Evolutionary conservation across 495 filamentous ascomycete genomes (phyloP), one percentile per base, ranked within the genome.

Genomic region (Penicillium psychrofluorescens): DNA sequence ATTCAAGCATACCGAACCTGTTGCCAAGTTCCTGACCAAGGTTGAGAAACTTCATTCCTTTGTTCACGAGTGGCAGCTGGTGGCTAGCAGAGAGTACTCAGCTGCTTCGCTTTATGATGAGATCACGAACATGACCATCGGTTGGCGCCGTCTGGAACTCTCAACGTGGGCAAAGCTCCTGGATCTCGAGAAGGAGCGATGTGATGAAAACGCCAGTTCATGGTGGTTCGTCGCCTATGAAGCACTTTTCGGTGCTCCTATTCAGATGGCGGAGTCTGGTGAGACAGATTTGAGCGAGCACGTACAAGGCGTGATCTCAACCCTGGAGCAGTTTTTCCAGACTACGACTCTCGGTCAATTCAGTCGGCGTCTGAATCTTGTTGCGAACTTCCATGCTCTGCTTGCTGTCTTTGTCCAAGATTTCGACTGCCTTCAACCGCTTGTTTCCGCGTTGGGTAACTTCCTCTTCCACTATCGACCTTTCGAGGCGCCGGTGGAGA

Each of bases 141-240:
- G 71, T 51, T 99, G 94, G 94, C 78, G 94, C 28, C 81, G 88
- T 31, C 71, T 97, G 27, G 94, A 99, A 51, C 68, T 99, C 22
- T 81, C 85, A 1, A 94, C 89, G 5, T 99, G 94, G 94, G 82
- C 86, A 13, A 83, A 79, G 32, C 63, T 99, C n/a, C 78, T 99
- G 38, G 88, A 95, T 51, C 75, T 84, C 46, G 92, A 99, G 60
- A 74, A 81, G 11, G 76, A 80, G 49, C 85, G 83, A 50, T 86
- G 79, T 46, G 66, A 80, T 8, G 74, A 84, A 29, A 82, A 87
- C 54, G 89, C 91, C 8, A 80, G 78, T 48, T 81, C 84, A 9
- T 99, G 92, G 91, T 99, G 90, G 88, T 99, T 96, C 56, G 78
- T 96, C 36, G 87, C 90, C 6, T 97, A 95, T 41, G 87, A 95